Base-by-base conservation (phyloP, 495 filamentous ascomycete genomes). In the Neurospora hispaniola region DNA sequence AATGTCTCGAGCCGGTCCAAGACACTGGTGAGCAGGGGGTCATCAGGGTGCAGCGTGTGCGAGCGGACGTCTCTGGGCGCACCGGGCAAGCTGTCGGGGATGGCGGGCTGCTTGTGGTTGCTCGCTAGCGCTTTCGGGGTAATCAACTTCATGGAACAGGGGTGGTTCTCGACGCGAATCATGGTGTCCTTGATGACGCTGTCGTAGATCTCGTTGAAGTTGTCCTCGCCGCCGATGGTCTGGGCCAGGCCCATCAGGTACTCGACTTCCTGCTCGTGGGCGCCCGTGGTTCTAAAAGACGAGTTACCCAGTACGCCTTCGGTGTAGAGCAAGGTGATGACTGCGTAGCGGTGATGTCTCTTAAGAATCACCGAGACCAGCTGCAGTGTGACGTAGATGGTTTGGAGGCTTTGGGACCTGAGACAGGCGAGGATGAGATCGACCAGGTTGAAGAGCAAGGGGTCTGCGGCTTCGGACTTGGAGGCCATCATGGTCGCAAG, bases 391-490 rank as follows among this genome's bases (percentile, higher is more conserved):
- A 94, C 92, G 70, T 92, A 89, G 18, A 97, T 89, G 5, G 96
- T 98, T 76, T 97, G 94, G 43, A 91, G 88, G 76, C 94, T 97
- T 39, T 85, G 85, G 5, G 96, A 98, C 74, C 88, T 85, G n/a
- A 97, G 85, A 77, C 94, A 95, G 16, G 92, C 89, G 3, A 94
- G 85, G 41, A 96, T 89, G n/a, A 99, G 86, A 82, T 98, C 96
- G 62, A 94, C 91, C 43, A 99, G 84, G 77, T 95, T 98, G 84
- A 98, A 98, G 2, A 99, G 86, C 42, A 91, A 88, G 9, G 96
- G 96, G 9, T 93, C 93, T 39, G 89, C 89, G 41, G 89, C 81
- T 73, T 90, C 88, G 38, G 89, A 88, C 73, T 91, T 88, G 31
- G 90, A 87, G 39, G 91, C 87, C 77, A 91, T 88, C 82, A 88